Evolutionary conservation across 1,139 yeast species (phyloP), one percentile per base, ranked within the genome.

Genomic region (Debaryomyces fabryi): DNA sequence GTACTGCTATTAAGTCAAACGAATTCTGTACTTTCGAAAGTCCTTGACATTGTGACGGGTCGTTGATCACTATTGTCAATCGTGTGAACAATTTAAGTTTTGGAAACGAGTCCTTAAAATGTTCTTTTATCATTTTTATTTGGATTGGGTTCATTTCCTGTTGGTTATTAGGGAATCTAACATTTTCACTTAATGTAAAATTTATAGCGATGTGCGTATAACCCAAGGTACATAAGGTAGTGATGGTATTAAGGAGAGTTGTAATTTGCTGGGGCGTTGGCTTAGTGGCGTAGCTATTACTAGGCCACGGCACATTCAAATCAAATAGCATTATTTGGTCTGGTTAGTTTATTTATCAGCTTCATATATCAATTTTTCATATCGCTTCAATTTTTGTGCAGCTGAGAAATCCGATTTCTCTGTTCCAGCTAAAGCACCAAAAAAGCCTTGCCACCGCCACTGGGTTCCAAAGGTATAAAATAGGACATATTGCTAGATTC

Each of bases 241-340:
- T 62, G 6, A 87, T 65, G 8, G 81, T 76, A 45, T 76, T 74
- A 54, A 76, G 77, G 43, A 86, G 61, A 34, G 67, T 67, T 0
- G 60, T 58, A 6, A 84, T 57, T 49, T 84, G 81, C 9, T 63
- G 58, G 2, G 65, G 54, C 0, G 77, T 61, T 1, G 83, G 79
- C 25, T 67, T 64, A 10, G 68, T 56, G 3, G 67, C 56, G 61
- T 79, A 84, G 54, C 76, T 72, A 41, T 66, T 62, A 46, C 76
- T 81, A 0, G 97, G 96, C 93, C 96, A 91, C 18, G 84, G 83
- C 4, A 91, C 85, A 63, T 91, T 91, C 53, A 91, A 73, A 68
- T 91, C 97, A 54, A 82, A 85, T 58, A 65, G 52, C 67, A 63
- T 67, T 20, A 30, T 37, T 20, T 35, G 16, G 27, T 29, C 30